A percentile compares a stretch with the other conserved stretches of the same genome.
Conservation (phyloP, 305 asterid genomes). For the Rubia peregrina region DNA sequence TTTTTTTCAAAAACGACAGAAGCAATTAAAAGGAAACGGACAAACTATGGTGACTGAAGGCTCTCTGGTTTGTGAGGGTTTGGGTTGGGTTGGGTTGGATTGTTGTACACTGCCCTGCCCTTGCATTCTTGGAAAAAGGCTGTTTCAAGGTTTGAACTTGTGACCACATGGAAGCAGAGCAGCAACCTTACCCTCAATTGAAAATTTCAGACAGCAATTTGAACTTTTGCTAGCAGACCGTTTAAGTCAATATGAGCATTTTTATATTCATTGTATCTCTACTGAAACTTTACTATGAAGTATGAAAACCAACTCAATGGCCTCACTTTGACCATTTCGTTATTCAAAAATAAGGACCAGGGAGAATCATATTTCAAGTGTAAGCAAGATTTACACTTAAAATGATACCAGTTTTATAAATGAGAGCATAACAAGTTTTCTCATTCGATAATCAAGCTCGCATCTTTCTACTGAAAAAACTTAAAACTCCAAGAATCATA, state of each 20-base stretch:
- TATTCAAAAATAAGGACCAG: background rate
- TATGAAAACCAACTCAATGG: background rate
- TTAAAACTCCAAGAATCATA: background rate
- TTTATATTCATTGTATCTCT: background rate
- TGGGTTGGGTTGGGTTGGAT: background rate
- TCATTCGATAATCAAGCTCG: background rate
- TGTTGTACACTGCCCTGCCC: background rate
- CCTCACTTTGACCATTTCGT: background rate
- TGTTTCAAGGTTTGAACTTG: background rate
- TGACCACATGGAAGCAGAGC: background rate
- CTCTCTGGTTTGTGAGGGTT: background rate
- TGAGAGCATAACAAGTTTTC: background rate
- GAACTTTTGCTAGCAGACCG: background rate
- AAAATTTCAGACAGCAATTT: no score
- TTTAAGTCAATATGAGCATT: background rate
- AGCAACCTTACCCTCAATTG: background rate
- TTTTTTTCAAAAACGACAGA: background rate
- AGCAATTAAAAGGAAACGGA: background rate
- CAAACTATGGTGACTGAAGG: background rate
- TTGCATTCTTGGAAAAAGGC: background rate
- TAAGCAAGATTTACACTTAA: background rate
- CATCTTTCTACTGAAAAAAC: background rate
- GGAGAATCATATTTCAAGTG: background rate
- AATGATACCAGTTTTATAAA: background rate
- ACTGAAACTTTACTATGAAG: background rate